Evolutionary conservation across 176 grass and related monocot species (phyloP).

Genomic region (Avena insularis): DNA sequence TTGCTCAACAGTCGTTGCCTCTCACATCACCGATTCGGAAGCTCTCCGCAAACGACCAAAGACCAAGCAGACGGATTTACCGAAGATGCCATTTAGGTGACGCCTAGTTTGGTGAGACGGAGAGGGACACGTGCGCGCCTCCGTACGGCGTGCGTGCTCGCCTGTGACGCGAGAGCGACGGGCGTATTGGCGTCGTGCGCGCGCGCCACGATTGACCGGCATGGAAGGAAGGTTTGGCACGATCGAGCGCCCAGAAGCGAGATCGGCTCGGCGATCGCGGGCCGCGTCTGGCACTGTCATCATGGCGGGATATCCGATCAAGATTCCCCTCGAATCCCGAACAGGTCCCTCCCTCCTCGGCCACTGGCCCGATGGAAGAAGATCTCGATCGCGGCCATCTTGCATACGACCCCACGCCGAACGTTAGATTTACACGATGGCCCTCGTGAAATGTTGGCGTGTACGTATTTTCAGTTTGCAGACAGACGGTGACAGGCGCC

Average conservation of each 20-base stretch:
- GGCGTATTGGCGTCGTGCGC: neutral
- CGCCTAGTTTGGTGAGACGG: neutral
- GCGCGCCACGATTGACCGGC: neutral
- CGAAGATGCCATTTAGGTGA: no score
- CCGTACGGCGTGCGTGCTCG: neutral
- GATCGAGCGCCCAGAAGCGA: neutral
- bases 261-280: neutral
- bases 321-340: constrained; percentile 35
- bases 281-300: neutral
- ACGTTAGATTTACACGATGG: accelerated
- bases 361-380: neutral
- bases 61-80: no score
- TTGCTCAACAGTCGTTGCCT: neutral
- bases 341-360: neutral
- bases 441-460: neutral
- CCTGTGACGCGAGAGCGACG: neutral
- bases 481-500: neutral
- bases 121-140: neutral
- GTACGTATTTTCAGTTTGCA: neutral
- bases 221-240: neutral
- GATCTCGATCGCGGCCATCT: neutral
- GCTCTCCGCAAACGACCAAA: no score
- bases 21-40: no score
- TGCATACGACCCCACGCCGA: neutral
- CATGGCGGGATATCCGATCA: constrained; percentile 41